These are phyloP conservation scores for Scedosporium dehoogii DNA, from an alignment of 2,329 filamentous ascomycete genomes.

Conservation along the genomic window DNA sequence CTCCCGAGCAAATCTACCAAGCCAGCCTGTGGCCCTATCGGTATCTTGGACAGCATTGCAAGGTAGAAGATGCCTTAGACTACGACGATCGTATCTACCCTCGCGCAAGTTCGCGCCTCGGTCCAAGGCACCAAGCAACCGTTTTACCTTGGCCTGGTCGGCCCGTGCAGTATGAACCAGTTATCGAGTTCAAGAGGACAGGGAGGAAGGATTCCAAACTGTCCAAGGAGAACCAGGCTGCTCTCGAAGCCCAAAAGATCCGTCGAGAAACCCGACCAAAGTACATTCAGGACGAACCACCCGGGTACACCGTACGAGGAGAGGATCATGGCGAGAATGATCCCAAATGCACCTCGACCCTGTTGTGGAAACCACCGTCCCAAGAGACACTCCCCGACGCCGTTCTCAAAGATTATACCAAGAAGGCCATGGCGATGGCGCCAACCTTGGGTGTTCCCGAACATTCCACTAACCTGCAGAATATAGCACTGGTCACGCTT, in stretches of 20 bases:
- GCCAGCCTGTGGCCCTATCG: constrained; percentile 94
- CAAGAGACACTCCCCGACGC: constrained; percentile 39
- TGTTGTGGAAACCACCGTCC: constrained; percentile 69
- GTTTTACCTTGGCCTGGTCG: constrained; percentile 78
- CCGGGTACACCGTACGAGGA: constrained; percentile 75
- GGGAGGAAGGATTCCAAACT: constrained; percentile 69
- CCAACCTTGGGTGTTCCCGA: constrained; percentile 60
- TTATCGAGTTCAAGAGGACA: constrained; percentile 74
- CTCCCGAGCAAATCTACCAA: constrained; percentile 81
- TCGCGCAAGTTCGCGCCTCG: constrained; percentile 83
- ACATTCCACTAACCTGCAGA: constrained; percentile 76
- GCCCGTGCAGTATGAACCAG: constrained; percentile 83
- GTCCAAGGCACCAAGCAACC: constrained; percentile 82
- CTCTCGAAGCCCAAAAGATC: constrained; percentile 71
- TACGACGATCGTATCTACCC: constrained; percentile 98
- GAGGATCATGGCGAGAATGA: constrained; percentile 66
- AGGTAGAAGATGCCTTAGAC: constrained; percentile 88
- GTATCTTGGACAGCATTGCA: constrained; percentile 91
- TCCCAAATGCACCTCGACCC: constrained; percentile 61
- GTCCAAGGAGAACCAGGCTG: constrained; percentile 69
- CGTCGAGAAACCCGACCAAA: constrained; percentile 75
- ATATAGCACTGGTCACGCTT: constrained; percentile 69
- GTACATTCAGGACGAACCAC: constrained; percentile 86
- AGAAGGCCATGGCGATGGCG: constrained; percentile 53
- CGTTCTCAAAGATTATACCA: constrained; percentile 69